These are phyloP conservation scores for Chenopodium album DNA, from an alignment of 148 eudicot genomes.

Conservation along the genomic window DNA sequence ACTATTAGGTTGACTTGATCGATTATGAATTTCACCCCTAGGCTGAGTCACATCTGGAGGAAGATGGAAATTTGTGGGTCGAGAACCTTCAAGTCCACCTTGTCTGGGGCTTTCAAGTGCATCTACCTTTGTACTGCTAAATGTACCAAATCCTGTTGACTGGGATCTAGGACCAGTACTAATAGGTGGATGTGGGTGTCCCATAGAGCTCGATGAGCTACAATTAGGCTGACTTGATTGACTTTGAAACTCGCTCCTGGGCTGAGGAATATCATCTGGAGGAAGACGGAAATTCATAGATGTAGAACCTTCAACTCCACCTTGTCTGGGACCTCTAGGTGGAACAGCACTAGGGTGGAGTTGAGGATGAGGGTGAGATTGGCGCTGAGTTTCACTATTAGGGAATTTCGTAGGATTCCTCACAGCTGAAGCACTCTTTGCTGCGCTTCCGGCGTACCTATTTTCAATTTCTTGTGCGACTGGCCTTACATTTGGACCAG, in stretches of 20 bases:
- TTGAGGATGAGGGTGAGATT: slow-evolving; percentile 16
- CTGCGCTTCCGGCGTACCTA: slow-evolving; percentile 39
- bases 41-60: slow-evolving; percentile 19
- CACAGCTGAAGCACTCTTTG: slow-evolving; percentile 19
- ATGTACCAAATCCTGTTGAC: slow-evolving; percentile 37
- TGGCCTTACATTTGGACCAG: slow-evolving; percentile 21
- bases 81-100: slow-evolving; percentile 9
- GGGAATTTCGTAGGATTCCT: slow-evolving; percentile 24
- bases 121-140: slow-evolving; percentile 31
- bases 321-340: slow-evolving; percentile 14
- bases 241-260: background rate
- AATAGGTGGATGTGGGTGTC: background rate
- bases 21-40: slow-evolving; percentile 6
- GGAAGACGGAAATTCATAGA: slow-evolving; percentile 13
- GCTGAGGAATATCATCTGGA: slow-evolving; percentile 13
- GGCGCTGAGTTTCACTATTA: slow-evolving; percentile 21
- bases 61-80: slow-evolving; percentile 7
- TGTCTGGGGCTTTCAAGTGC: slow-evolving; percentile 9
- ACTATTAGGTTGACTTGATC: slow-evolving; percentile 16
- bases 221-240: slow-evolving; percentile 14
- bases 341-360: background rate
- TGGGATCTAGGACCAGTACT: slow-evolving; percentile 19
- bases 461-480: slow-evolving; percentile 30
- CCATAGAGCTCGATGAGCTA: slow-evolving; percentile 9
- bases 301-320: slow-evolving; percentile 12